Base-by-base conservation (phyloP, 192 early-diverging fungal genomes). In the Entrophospora sp. region DNA sequence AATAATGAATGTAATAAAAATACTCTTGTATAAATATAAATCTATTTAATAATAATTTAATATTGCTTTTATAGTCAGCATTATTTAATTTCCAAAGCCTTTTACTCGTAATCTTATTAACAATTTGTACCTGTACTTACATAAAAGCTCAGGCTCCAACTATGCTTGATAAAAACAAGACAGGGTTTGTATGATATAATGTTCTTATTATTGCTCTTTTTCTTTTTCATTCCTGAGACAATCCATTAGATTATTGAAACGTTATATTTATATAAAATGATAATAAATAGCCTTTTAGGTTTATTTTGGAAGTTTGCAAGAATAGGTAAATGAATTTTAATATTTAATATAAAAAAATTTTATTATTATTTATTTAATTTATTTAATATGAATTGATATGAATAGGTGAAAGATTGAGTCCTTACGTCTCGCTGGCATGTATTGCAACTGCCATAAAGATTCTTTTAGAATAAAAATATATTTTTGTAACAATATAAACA, bases 121-220 rank as follows among this genome's bases (percentile, higher is more conserved):
- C 88, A 40, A 97, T 98, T 68, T 98, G 96, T 76, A 98, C 96
- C n/a, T 97, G 93, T 77, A 92, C 93, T 8, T 97, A 93, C 73
- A 66, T 98, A 49, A 84, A 89, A 40, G 85, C 91, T 14, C 92
- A 97, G 70, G 91, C 92, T 61, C 92, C 92, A 38, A 81, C 84
- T 30, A 72, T 94, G 20, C 68, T 97, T 4, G 92, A 92, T 73
- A 79, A 84, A 58, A 95, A 95, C 78, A 95, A 95, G 77, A 84
- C 86, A 45, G 93, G 93, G 79, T 83, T 74, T n/a, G n/a, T n/a
- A n/a, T n/a, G n/a, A n/a, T n/a, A n/a, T n/a, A n/a, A n/a, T n/a
- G n/a, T n/a, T n/a, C n/a, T n/a, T n/a, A n/a, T n/a, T n/a, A n/a
- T n/a, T n/a, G n/a, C n/a, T n/a, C n/a, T n/a, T n/a, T n/a, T n/a